Percentiles rank a stretch among this genome's conserved stretches.
Conservation (phyloP, 306 rosid genomes). For the Mimosa pudica region DNA sequence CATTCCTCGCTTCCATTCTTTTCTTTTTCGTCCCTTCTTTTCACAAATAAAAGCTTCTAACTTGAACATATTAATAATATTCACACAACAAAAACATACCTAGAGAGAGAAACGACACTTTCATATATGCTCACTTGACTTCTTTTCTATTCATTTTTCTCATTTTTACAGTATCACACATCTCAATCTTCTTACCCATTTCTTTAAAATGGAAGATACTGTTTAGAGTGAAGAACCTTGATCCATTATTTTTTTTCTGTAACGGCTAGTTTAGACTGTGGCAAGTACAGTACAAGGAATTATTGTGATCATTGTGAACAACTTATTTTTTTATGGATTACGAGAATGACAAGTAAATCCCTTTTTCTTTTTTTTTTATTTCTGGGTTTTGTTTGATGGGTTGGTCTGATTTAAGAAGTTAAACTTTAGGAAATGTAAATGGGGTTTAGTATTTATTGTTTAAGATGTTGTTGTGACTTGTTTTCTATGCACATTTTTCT, state of each 20-base stretch:
- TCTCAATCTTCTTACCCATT: background rate
- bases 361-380: conserved; percentile 15
- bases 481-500: background rate
- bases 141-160: background rate
- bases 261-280: conserved; percentile 51
- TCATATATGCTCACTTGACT: background rate
- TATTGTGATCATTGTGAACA: conserved; percentile 29
- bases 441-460: background rate
- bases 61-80: background rate
- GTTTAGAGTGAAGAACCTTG: conserved; percentile 4
- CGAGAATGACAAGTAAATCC: conserved; percentile 56
- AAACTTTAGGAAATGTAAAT: conserved; percentile 17
- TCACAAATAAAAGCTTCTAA: background rate
- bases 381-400: conserved; percentile 20
- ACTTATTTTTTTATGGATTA: conserved; percentile 50
- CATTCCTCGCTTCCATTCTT: conserved; percentile 29
- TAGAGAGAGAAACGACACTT: background rate
- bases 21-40: background rate
- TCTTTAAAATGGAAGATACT: background rate
- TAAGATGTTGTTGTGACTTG: conserved; percentile 21
- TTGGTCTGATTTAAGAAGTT: background rate
- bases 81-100: background rate
- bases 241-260: conserved; percentile 29
- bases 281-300: background rate
- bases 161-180: conserved; percentile 16